Evolutionary conservation across 768 basidiomycete species (phyloP).

Genomic region (Boletus speciosus): DNA sequence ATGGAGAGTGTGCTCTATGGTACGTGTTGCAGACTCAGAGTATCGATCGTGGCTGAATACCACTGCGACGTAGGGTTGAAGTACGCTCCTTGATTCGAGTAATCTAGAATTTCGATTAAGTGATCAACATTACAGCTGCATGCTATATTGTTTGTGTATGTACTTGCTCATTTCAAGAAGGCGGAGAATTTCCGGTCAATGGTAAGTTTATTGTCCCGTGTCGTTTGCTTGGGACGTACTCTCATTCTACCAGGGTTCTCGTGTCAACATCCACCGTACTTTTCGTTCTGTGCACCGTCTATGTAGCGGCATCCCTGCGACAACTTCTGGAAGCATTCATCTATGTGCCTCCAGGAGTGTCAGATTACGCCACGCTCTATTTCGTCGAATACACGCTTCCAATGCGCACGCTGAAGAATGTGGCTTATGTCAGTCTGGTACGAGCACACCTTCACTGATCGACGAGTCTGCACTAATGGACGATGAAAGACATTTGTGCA

Average conservation of each 20-base stretch:
- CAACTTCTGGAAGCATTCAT: slow-evolving; percentile 18
- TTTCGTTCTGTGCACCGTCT: slow-evolving; percentile 8
- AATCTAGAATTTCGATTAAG: not conserved
- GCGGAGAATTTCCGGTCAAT: not conserved
- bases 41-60: not conserved
- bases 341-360: slow-evolving; percentile 3
- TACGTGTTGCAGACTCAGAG: not conserved
- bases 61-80: slow-evolving; percentile 1
- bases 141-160: slow-evolving; percentile 15
- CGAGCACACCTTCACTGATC: not conserved
- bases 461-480: not conserved
- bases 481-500: slow-evolving; percentile 12
- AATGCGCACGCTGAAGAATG: slow-evolving; percentile 13
- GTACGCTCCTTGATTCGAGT: not conserved
- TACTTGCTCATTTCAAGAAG: slow-evolving; percentile 7
- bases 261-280: slow-evolving; percentile 11
- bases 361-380: slow-evolving; percentile 11
- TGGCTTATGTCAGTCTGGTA: slow-evolving; percentile 15
- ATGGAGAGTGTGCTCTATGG: slow-evolving; percentile 18
- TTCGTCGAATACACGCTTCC: slow-evolving; percentile 9
- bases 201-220: not conserved
- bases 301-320: slow-evolving; percentile 13
- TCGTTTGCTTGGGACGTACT: not conserved
- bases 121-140: slow-evolving; percentile 2
- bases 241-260: slow-evolving; percentile 8